These are phyloP conservation scores for Cytospora mali DNA, from an alignment of 2,329 filamentous ascomycete genomes.

Conservation along the genomic window DNA sequence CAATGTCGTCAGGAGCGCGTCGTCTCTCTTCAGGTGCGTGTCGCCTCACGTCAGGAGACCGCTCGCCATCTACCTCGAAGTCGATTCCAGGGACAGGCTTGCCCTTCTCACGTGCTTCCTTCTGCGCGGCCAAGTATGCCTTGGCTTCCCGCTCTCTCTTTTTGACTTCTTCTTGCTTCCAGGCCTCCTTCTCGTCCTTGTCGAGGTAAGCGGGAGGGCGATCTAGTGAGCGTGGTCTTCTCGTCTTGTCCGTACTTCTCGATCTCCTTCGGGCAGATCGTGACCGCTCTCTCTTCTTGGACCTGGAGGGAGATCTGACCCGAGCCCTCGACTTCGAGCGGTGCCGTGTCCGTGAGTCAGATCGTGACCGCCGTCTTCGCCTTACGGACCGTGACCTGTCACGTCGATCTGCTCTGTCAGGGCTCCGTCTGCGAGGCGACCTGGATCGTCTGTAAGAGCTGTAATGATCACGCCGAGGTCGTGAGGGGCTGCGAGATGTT, in stretches of 20 bases:
- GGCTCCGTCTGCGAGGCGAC: conserved; percentile 25
- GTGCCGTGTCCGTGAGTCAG: conserved; percentile 12
- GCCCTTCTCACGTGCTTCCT: conserved; percentile 62
- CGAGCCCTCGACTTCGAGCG: conserved; percentile 23
- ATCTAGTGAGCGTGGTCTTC: conserved; percentile 41
- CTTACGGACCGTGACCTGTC: conserved; percentile 21
- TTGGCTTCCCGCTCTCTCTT: conserved; percentile 66
- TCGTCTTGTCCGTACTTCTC: conserved; percentile 38
- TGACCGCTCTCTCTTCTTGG: conserved; percentile 26
- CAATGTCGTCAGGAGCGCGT: conserved; percentile 46
- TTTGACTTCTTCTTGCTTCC: conserved; percentile 64
- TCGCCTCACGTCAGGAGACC: conserved; percentile 45
- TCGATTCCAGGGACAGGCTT: conserved; percentile 61
- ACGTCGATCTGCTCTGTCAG: conserved; percentile 21
- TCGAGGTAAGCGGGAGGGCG: conserved; percentile 42
- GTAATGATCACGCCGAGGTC: conserved; percentile 31
- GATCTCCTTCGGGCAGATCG: conserved; percentile 23
- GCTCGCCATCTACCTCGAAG: conserved; percentile 50
- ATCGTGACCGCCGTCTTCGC: conserved; percentile 22
- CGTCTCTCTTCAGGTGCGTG: conserved; percentile 44
- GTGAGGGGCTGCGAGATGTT: conserved; percentile 36
- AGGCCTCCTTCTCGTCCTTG: conserved; percentile 55
- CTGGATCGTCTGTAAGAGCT: conserved; percentile 29
- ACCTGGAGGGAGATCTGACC: conserved; percentile 18
- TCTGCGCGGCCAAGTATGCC: conserved; percentile 63